Evolutionary conservation across 2,329 filamentous ascomycete genomes (phyloP).

Genomic region (Fusarium papillatum): DNA sequence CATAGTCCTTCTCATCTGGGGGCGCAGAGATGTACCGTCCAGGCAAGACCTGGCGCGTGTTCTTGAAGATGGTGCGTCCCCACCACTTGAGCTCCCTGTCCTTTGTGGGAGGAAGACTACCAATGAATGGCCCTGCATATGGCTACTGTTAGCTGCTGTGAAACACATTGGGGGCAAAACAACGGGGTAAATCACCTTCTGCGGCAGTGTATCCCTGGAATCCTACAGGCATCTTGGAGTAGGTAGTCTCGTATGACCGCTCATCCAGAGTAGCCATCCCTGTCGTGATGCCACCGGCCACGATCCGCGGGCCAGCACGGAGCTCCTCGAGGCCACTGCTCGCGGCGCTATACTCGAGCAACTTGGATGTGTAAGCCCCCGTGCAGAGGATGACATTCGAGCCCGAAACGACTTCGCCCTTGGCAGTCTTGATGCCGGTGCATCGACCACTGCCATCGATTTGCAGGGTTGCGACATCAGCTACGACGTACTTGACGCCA

Average conservation of each 20-base stretch:
- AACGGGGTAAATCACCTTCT: slow-evolving; percentile 47
- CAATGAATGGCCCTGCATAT: slow-evolving; percentile 67
- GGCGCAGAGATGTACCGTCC: slow-evolving; percentile 69
- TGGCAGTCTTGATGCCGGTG: slow-evolving; percentile 61
- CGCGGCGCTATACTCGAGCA: slow-evolving; percentile 66
- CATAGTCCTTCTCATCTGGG: slow-evolving; percentile 68
- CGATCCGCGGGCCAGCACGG: slow-evolving; percentile 65
- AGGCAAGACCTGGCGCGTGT: slow-evolving; percentile 65
- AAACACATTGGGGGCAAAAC: background rate
- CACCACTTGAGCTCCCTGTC: slow-evolving; percentile 70
- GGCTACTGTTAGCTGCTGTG: slow-evolving; percentile 35
- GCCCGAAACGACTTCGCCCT: slow-evolving; percentile 60
- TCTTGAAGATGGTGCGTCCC: slow-evolving; percentile 71
- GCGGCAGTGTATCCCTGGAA: slow-evolving; percentile 56
- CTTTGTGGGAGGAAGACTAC: slow-evolving; percentile 67
- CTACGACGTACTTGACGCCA: slow-evolving; percentile 71
- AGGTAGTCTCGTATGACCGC: slow-evolving; percentile 55
- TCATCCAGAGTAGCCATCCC: slow-evolving; percentile 68
- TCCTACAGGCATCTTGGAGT: slow-evolving; percentile 64
- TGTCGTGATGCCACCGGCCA: slow-evolving; percentile 71
- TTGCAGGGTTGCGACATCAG: slow-evolving; percentile 61
- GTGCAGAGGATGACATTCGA: slow-evolving; percentile 67
- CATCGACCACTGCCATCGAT: slow-evolving; percentile 61
- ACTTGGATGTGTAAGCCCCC: slow-evolving; percentile 69
- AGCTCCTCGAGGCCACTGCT: slow-evolving; percentile 61